Evolutionary conservation across 768 basidiomycete species (phyloP), one percentile per base, ranked within the genome.

Genomic region (Mycena galericulata): DNA sequence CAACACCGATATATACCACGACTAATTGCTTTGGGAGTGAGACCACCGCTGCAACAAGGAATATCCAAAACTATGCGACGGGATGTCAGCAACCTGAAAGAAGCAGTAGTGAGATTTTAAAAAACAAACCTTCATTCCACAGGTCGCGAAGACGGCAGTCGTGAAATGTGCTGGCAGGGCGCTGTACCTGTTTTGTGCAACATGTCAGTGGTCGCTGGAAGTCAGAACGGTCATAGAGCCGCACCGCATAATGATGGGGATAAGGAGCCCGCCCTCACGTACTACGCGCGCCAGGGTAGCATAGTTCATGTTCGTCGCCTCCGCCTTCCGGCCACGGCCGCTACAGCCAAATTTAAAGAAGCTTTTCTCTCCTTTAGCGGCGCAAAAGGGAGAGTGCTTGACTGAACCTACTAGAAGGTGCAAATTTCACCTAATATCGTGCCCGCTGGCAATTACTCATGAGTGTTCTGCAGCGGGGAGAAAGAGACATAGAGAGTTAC

Each of bases 11-110:
- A 67, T 85, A 86, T 15, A 86, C 85, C 20, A 80, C 77, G 30
- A 80, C 77, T 32, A 86, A 77, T 77, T 86, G 84, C 68, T 85
- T 85, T 9, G 85, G 85, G 17, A 83, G 65, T 38, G 80, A 79
- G 20, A 82, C 67, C 38, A 85, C 68, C 11, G 84, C 77, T 6
- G 84, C 83, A 10, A 81, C 43, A 29, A 75, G 62, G 76, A 85
- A 86, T 38, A 78, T 71, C 71, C 74, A 80, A 50, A 84, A 79
- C n/a, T n/a, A n/a, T 36, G 34, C 8, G 8, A 36, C 14, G 8
- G 6, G 14, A 6, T 36, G 8, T 36, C 34, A 14, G 34, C 34
- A 36, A 36, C 8, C 8, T 36, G 34, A 36, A 14, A 36, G 8
- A 36, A 36, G 34, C 6, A 36, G 34, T 6, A 36, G 14, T 7